Conservation (phyloP, 2,329 filamentous ascomycete species). For the Aureobasidium sp. region DNA sequence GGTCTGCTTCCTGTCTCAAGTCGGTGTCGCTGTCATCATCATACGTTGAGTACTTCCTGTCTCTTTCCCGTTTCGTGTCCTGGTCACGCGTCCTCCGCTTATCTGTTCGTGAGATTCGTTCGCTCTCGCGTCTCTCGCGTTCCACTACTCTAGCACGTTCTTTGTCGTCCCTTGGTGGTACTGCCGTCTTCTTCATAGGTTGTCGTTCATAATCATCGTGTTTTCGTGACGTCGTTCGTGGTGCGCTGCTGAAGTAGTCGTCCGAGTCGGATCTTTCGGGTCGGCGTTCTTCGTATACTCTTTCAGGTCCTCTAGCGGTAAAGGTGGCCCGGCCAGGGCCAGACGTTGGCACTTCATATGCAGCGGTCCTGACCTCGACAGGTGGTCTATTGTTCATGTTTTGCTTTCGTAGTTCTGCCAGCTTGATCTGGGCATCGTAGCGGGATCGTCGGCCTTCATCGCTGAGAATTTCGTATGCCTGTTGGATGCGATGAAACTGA, state of each 20-base stretch:
- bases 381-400: conserved; percentile 35
- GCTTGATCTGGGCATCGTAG: conserved; percentile 69
- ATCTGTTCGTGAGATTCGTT: conserved; percentile 23
- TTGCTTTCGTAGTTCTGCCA: conserved; percentile 58
- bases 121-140: conserved; percentile 24
- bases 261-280: conserved; percentile 21
- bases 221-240: conserved; percentile 30
- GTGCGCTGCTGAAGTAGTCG: conserved; percentile 30
- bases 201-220: conserved; percentile 34
- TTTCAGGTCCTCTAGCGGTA: conserved; percentile 19
- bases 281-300: conserved; percentile 27
- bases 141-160: conserved; percentile 19
- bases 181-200: conserved; percentile 23
- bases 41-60: conserved; percentile 28
- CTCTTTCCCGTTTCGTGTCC: conserved; percentile 34
- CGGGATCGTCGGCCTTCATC: conserved; percentile 64
- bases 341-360: conserved; percentile 28
- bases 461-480: conserved; percentile 84
- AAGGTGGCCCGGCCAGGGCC: conserved; percentile 26
- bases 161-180: conserved; percentile 17
- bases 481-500: conserved; percentile 86
- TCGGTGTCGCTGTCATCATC: conserved; percentile 29
- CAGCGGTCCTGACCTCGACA: conserved; percentile 27
- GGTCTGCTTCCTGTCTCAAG: conserved; percentile 21
- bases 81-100: conserved; percentile 31